phyloP scores from a whole-genome alignment of 768 basidiomycete species.

The Kwoniella sp. region DNA sequence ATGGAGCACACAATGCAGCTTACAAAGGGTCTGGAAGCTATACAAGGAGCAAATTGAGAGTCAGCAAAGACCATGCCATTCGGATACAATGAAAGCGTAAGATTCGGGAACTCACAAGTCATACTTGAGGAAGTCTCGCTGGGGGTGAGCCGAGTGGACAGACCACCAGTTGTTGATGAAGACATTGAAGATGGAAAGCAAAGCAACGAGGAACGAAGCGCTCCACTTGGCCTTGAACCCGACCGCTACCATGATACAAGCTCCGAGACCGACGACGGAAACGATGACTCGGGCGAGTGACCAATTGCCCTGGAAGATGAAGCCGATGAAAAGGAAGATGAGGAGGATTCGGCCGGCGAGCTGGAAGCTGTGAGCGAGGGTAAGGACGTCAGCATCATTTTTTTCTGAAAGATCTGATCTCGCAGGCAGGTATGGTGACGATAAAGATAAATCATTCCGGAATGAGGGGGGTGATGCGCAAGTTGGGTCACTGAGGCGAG shows the following conservation, averaged over 20 bases:
- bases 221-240: constrained; percentile 99
- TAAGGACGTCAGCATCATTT: neutral
- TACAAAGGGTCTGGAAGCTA: constrained; percentile 78
- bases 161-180: constrained; percentile 99
- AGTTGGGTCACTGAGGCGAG: too few species aligned
- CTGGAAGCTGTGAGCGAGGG: constrained; percentile 70
- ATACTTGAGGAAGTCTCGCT: constrained; percentile 97
- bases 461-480: too few species aligned
- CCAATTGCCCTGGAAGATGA: constrained; percentile 92
- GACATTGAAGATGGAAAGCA: constrained; percentile 92
- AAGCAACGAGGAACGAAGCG: constrained; percentile 88
- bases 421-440: neutral
- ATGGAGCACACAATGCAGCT: constrained; percentile 27
- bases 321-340: constrained; percentile 98
- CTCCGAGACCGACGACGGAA: constrained; percentile 83
- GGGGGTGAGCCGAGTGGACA: constrained; percentile 86
- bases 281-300: constrained; percentile 80
- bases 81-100: neutral
- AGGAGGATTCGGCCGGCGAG: constrained; percentile 94
- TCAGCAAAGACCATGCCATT: constrained; percentile 8
- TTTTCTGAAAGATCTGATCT: too few species aligned
- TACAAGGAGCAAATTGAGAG: neutral
- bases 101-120: constrained; percentile 68
- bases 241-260: constrained; percentile 93
- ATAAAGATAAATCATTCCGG: neutral